phyloP scores from a whole-genome alignment of 768 basidiomycete genomes.

The Mycena epipterygia region DNA sequence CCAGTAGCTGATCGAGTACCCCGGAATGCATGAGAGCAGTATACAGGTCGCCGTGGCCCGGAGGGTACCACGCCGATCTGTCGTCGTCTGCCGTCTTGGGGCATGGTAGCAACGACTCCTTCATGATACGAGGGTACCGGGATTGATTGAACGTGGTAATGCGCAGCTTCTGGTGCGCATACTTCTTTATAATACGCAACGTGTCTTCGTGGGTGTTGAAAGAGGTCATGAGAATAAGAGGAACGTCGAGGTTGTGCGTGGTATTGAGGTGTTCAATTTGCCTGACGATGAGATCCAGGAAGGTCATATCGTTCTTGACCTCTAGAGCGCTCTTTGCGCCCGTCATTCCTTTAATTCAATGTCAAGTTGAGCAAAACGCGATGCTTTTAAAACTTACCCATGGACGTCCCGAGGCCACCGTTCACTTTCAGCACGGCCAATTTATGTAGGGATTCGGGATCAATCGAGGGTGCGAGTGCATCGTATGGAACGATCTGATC shows the following conservation, averaged over 20 bases:
- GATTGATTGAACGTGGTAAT: constrained; percentile 95
- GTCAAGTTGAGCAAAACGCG: constrained; percentile 9
- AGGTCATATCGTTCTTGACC: constrained; percentile 97
- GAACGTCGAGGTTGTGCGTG: constrained; percentile 85
- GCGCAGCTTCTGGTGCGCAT: constrained; percentile 92
- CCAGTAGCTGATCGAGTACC: constrained; percentile 88
- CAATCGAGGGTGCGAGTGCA: constrained; percentile 67
- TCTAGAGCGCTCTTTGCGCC: constrained; percentile 95
- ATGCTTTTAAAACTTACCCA: constrained; percentile 66
- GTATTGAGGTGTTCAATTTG: constrained; percentile 97
- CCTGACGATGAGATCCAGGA: constrained; percentile 93
- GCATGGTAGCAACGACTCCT: constrained; percentile 90
- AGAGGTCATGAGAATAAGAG: constrained; percentile 97
- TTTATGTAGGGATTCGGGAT: constrained; percentile 83
- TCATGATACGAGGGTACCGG: constrained; percentile 92
- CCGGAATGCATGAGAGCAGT: constrained; percentile 92
- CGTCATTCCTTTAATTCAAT: constrained; percentile 70
- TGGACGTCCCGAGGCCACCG: constrained; percentile 92
- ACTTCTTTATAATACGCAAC: constrained; percentile 95
- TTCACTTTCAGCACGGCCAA: constrained; percentile 96
- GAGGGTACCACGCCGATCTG: constrained; percentile 95
- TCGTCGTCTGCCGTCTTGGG: constrained; percentile 84
- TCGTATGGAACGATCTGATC: constrained; percentile 91
- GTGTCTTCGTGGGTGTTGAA: constrained; percentile 99
- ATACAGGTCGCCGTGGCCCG: constrained; percentile 97